Percentiles rank a stretch among this genome's conserved stretches.
Conservation (phyloP, 176 grass and related monocot species). For the Paspalum vaginatum region DNA sequence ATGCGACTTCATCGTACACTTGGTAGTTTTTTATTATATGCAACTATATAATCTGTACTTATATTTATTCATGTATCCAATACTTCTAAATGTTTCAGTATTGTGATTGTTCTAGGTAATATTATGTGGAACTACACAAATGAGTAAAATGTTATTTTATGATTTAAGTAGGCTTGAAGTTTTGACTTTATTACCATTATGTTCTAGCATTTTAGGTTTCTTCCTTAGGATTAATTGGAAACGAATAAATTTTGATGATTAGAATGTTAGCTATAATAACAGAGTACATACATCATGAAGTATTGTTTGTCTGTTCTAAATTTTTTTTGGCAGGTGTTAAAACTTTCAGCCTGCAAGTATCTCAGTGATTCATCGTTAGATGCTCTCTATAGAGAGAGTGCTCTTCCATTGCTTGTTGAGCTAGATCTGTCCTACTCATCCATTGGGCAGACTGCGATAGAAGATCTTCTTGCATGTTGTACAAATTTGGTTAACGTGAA, state of each 20-base stretch:
- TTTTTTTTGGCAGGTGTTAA: constrained; percentile 62
- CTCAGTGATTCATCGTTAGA: constrained; percentile 79
- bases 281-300: background rate
- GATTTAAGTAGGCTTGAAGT: background rate
- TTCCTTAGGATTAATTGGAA: constrained; percentile 20
- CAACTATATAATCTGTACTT: background rate
- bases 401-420: constrained; percentile 81
- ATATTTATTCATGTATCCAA: background rate
- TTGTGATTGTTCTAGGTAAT: background rate
- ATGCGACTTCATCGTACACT: background rate
- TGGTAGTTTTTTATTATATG: background rate
- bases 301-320: constrained; percentile 16
- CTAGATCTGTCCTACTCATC: constrained; percentile 98
- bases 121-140: background rate
- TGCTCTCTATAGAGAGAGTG: constrained; percentile 75
- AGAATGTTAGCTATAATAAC: background rate
- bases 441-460: constrained; percentile 77
- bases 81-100: background rate
- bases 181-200: background rate
- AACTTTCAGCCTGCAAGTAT: constrained; percentile 96
- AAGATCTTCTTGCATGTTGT: constrained; percentile 72
- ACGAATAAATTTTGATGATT: background rate
- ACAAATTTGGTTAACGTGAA: constrained; percentile 91
- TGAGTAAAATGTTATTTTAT: constrained; percentile 12
- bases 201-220: constrained; percentile 11